These are phyloP conservation scores for Gynochthodes officinalis DNA, from an alignment of 257 asterid genomes.

Conservation along the genomic window DNA sequence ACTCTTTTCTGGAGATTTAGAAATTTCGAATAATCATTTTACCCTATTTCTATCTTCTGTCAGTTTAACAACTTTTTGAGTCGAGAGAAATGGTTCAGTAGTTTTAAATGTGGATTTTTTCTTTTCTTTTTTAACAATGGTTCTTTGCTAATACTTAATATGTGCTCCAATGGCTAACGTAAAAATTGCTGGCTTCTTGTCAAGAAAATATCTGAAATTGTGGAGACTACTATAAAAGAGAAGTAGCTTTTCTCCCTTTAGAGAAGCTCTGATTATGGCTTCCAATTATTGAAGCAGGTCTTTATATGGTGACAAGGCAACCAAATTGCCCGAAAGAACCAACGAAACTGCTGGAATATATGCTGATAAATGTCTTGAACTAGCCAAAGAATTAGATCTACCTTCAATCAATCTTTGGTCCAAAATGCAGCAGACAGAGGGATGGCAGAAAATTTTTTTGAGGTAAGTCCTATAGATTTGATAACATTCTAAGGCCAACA, in stretches of 20 bases:
- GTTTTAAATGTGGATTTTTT: neutral
- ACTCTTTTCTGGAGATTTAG: neutral
- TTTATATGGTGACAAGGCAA: slow-evolving; percentile 67
- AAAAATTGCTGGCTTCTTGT: neutral
- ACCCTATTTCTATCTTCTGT: neutral
- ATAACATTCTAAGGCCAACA: neutral
- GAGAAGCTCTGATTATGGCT: neutral
- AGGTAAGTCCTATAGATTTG: slow-evolving; percentile 23
- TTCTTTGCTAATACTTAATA: neutral
- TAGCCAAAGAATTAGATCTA: slow-evolving; percentile 71
- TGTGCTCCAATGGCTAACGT: neutral
- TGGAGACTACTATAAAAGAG: neutral
- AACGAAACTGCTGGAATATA: slow-evolving; percentile 61
- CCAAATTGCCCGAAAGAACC: slow-evolving; percentile 64
- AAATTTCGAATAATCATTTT: neutral
- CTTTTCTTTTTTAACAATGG: too few relatives aligned
- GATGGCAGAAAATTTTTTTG: slow-evolving; percentile 69
- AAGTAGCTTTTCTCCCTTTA: neutral
- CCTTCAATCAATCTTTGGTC: slow-evolving; percentile 85
- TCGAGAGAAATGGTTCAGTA: neutral
- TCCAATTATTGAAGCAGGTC: slow-evolving; percentile 42
- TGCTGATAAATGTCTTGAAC: slow-evolving; percentile 59
- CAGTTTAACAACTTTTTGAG: neutral
- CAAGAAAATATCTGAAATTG: too few relatives aligned
- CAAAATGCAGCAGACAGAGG: slow-evolving; percentile 78